phyloP scores from a whole-genome alignment of 192 early-diverging fungal genomes.

The Endogone sp. region DNA sequence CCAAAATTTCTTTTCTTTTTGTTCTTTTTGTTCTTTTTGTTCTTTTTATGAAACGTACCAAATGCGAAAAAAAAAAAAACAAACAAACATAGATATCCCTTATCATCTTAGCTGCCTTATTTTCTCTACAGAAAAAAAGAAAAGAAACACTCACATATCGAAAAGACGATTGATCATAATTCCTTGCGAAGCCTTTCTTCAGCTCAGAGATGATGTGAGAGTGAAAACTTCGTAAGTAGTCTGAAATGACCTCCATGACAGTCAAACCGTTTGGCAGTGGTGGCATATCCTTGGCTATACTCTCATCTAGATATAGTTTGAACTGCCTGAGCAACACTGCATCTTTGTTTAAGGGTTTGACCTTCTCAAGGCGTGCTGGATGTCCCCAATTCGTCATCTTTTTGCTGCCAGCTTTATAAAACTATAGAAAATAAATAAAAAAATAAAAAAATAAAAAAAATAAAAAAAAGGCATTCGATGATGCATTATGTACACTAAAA shows the following conservation, averaged over 20 bases:
- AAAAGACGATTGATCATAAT: conserved; percentile 11
- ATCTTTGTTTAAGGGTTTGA: conserved; percentile 22
- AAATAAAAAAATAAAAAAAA: conserved; percentile 9
- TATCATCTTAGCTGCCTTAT: too few species aligned
- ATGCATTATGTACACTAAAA: neutral
- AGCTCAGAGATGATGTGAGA: conserved; percentile 29
- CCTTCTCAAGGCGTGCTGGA: conserved; percentile 30
- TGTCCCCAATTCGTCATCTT: conserved; percentile 38
- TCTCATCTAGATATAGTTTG: conserved; percentile 43
- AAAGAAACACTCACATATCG: conserved; percentile 10
- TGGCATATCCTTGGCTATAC: conserved; percentile 23
- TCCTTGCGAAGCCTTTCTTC: conserved; percentile 26
- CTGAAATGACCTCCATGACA: conserved; percentile 34
- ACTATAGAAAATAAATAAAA: conserved; percentile 24
- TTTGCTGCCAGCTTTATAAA: conserved; percentile 37
- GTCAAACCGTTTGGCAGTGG: conserved; percentile 33
- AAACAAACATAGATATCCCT: too few species aligned
- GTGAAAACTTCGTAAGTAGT: conserved; percentile 37
- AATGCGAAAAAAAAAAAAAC: too few species aligned
- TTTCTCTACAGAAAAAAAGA: too few species aligned
- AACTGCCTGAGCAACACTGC: conserved; percentile 38
- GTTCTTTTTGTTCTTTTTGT: too few species aligned
- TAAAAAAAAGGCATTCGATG: neutral
- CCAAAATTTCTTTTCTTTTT: too few species aligned
- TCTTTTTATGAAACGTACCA: too few species aligned